phyloP scores from a whole-genome alignment of 1,139 yeast genomes.

The Saccharomycopsis phalli region DNA sequence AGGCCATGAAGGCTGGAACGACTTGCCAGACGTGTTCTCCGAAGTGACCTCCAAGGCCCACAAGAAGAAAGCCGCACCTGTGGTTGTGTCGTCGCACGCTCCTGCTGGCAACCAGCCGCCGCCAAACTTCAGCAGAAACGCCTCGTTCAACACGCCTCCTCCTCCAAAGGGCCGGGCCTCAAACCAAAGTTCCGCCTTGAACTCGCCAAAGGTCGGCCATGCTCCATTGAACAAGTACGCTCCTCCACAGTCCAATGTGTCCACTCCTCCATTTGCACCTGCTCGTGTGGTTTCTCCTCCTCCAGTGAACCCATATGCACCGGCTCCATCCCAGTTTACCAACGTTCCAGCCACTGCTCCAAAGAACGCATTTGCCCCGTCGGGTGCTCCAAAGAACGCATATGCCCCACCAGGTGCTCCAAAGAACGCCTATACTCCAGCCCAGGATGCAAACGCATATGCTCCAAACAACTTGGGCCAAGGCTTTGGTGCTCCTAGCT shows the following conservation, averaged over 20 bases:
- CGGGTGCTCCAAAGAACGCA: slow-evolving; percentile 9
- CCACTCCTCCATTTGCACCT: slow-evolving; percentile 5
- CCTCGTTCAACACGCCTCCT: slow-evolving; percentile 13
- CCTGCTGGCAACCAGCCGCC: slow-evolving; percentile 6
- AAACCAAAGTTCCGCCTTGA: slow-evolving; percentile 24
- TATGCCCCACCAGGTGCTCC: slow-evolving; percentile 20
- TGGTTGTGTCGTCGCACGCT: slow-evolving; percentile 24
- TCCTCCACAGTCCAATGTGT: slow-evolving; percentile 2
- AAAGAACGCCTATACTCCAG: no score
- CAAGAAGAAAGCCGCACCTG: slow-evolving; percentile 28
- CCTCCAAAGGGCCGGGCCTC: slow-evolving; percentile 16
- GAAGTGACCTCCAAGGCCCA: slow-evolving; percentile 29
- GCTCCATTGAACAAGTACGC: slow-evolving; percentile 15
- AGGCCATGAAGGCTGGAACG: slow-evolving; percentile 90
- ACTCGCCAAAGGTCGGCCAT: slow-evolving; percentile 21
- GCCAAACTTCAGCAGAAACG: slow-evolving; percentile 9
- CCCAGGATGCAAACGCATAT: no score
- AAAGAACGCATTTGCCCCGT: slow-evolving; percentile 13
- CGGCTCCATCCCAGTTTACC: slow-evolving; percentile 26
- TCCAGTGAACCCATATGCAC: slow-evolving; percentile 35
- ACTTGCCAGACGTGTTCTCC: slow-evolving; percentile 66
- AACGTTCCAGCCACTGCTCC: not conserved
- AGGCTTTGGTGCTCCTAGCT: not conserved
- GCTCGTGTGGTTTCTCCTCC: slow-evolving; percentile 20
- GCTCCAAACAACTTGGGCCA: slow-evolving; percentile 12